phyloP scores from a whole-genome alignment of 129 eudicot species.

The Calendula officinalis region DNA sequence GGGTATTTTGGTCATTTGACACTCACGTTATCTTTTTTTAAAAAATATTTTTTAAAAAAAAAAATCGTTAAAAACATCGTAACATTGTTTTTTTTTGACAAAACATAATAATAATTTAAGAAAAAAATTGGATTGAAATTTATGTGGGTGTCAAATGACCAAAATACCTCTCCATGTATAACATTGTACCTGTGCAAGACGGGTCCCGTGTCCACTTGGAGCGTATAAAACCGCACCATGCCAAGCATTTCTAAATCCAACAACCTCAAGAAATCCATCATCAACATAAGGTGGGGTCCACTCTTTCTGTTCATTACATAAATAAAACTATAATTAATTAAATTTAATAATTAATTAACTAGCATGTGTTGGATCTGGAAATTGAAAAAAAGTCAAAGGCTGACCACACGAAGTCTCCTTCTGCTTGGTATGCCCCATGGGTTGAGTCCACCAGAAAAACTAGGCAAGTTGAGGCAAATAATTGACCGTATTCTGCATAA shows the following conservation, averaged over 20 bases:
- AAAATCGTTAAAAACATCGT: too few species aligned
- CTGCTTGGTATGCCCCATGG: slow-evolving; percentile 86
- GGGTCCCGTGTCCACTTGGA: slow-evolving; percentile 93
- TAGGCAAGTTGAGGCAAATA: slow-evolving; percentile 87
- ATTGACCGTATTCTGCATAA: slow-evolving; percentile 74
- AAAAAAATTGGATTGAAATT: too few species aligned
- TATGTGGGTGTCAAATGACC: too few species aligned
- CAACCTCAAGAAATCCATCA: slow-evolving; percentile 85
- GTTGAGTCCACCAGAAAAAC: slow-evolving; percentile 94
- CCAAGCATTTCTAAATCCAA: slow-evolving; percentile 98
- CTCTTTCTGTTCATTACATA: slow-evolving; percentile 43
- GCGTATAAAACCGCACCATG: slow-evolving; percentile 87
- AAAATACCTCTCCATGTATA: too few species aligned
- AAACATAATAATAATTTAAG: too few species aligned
- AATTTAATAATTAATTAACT: neutral
- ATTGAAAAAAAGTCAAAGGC: slow-evolving; percentile 22
- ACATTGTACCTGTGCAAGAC: slow-evolving; percentile 93
- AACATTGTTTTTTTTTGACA: too few species aligned
- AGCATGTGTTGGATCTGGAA: slow-evolving; percentile 6
- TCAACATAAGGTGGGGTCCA: slow-evolving; percentile 75
- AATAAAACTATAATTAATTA: slow-evolving; percentile 1
- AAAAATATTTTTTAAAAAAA: too few species aligned
- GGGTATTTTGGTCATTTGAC: too few species aligned
- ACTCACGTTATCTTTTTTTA: too few species aligned
- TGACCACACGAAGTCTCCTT: slow-evolving; percentile 52